Percentiles rank a stretch among this genome's conserved stretches.
These are phyloP conservation scores for Exophiala lecanii-corni DNA, from an alignment of 2,329 filamentous ascomycete species.

Conservation along the genomic window DNA sequence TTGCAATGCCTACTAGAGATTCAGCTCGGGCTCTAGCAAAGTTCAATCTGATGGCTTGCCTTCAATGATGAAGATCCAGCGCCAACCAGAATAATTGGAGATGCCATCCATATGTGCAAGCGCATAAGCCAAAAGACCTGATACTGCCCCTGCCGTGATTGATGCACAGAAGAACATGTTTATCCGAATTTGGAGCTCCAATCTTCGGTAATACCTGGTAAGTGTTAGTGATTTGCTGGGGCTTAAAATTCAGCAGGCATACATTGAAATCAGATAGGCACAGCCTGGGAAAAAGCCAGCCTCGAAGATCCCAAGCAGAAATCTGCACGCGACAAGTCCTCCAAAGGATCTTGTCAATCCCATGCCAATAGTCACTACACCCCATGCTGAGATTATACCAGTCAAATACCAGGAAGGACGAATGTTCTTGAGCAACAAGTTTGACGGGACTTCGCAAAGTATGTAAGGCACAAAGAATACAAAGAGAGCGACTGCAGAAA, in stretches of 20 bases:
- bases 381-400: constrained; percentile 18
- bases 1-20: background rate
- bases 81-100: constrained; percentile 23
- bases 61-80: constrained; percentile 9
- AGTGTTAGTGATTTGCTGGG: constrained; percentile 12
- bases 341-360: constrained; percentile 29
- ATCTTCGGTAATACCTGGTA: constrained; percentile 32
- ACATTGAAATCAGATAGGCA: constrained; percentile 21
- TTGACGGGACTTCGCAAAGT: constrained; percentile 39
- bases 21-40: background rate
- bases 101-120: constrained; percentile 48
- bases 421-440: constrained; percentile 35
- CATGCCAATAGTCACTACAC: constrained; percentile 36
- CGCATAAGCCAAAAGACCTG: constrained; percentile 46
- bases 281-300: constrained; percentile 35
- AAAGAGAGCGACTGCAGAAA: background rate
- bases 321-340: constrained; percentile 28
- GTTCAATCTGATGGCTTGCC: background rate
- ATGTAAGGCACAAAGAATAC: constrained; percentile 8
- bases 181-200: constrained; percentile 35
- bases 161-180: constrained; percentile 30
- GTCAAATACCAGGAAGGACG: constrained; percentile 9
- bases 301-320: constrained; percentile 31
- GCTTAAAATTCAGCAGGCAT: constrained; percentile 27
- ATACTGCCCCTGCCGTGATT: constrained; percentile 37